A percentile compares a stretch with the other conserved stretches of the same genome.
These are phyloP conservation scores for Tylopilus orsonianus DNA, from an alignment of 1,284 basidiomycete species.

Conservation along the genomic window DNA sequence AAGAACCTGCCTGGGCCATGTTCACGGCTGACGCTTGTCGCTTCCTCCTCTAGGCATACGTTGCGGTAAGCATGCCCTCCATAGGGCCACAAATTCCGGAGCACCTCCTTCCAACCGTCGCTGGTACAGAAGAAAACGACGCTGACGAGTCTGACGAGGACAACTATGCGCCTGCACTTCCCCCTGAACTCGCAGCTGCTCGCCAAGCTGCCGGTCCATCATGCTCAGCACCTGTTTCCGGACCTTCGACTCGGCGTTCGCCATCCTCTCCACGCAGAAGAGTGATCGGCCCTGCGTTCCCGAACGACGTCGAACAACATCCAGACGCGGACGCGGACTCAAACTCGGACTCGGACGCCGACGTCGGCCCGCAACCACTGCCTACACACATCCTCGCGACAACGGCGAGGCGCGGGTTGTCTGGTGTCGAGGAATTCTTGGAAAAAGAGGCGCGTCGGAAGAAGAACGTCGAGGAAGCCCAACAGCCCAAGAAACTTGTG, in stretches of 20 bases:
- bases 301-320: conserved; percentile 39
- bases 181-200: conserved; percentile 55
- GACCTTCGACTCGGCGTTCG: conserved; percentile 27
- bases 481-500: conserved; percentile 70
- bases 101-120: conserved; percentile 19
- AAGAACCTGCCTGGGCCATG: too few species aligned
- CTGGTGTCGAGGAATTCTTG: conserved; percentile 73
- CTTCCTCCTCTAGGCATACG: not conserved
- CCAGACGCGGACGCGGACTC: conserved; percentile 33
- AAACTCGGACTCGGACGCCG: conserved; percentile 68
- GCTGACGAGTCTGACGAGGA: conserved; percentile 57
- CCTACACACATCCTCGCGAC: conserved; percentile 41
- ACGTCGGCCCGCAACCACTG: conserved; percentile 74
- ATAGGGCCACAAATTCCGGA: conserved; percentile 49
- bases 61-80: conserved; percentile 42
- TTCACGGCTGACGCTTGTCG: too few species aligned
- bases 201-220: conserved; percentile 26
- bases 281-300: conserved; percentile 41
- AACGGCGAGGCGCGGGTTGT: conserved; percentile 36
- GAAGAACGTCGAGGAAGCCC: conserved; percentile 68
- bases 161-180: conserved; percentile 61
- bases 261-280: conserved; percentile 27
- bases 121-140: conserved; percentile 29
- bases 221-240: conserved; percentile 18
- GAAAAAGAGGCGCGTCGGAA: conserved; percentile 77